These are phyloP conservation scores for Cenococcum geophilum DNA, from an alignment of 495 filamentous ascomycete species.

Conservation along the genomic window DNA sequence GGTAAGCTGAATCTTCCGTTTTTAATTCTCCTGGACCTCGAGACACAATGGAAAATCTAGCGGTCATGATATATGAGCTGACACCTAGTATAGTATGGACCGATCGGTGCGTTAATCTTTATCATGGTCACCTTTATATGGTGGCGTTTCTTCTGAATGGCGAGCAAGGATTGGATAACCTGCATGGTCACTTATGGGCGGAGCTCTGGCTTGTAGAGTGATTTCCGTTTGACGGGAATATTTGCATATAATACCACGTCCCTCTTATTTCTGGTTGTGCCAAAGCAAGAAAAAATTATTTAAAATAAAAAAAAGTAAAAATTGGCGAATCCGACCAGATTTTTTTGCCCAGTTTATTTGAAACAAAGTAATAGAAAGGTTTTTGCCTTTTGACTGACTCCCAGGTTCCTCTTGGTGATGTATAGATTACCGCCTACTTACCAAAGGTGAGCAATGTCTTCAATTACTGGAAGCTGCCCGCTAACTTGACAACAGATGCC, in stretches of 20 bases:
- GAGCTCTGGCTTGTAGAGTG: neutral
- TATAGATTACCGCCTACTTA: too few species aligned
- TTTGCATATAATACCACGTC: neutral
- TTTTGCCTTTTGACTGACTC: too few species aligned
- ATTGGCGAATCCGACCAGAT: neutral
- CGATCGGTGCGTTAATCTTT: slow-evolving; percentile 69
- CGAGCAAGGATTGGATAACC: neutral
- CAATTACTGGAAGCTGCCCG: too few species aligned
- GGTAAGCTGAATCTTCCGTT: slow-evolving; percentile 39
- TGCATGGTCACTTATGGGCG: neutral
- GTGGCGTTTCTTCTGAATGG: slow-evolving; percentile 79
- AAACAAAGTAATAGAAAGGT: too few species aligned
- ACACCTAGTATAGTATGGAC: slow-evolving; percentile 62
- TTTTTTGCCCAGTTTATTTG: too few species aligned
- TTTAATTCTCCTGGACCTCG: neutral
- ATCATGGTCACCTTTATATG: slow-evolving; percentile 80
- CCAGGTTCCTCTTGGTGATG: too few species aligned
- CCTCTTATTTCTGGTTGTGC: neutral
- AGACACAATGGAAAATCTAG: neutral
- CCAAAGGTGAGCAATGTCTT: too few species aligned
- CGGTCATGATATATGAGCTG: neutral
- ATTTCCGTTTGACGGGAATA: neutral
- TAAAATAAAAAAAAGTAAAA: neutral
- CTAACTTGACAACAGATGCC: too few species aligned
- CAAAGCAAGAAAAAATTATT: neutral